phyloP scores from a whole-genome alignment of 495 filamentous ascomycete species.

The Penicillium antarcticum region DNA sequence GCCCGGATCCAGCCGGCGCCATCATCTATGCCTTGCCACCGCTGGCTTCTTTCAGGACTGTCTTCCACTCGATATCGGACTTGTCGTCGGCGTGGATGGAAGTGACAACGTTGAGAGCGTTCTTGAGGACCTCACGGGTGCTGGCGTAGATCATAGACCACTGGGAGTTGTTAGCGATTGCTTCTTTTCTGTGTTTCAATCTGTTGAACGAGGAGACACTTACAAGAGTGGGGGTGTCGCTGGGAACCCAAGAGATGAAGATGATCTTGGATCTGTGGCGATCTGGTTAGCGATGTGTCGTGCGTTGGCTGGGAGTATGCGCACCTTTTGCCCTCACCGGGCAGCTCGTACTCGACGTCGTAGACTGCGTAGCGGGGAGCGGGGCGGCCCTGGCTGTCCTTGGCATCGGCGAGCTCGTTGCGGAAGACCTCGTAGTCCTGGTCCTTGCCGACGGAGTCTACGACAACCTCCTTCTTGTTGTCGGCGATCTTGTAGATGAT shows the following conservation, averaged over 20 bases:
- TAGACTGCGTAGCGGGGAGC: conserved; percentile 88
- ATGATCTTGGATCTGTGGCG: conserved; percentile 82
- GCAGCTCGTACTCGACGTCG: conserved; percentile 82
- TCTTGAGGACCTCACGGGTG: conserved; percentile 89
- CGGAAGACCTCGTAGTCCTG: conserved; percentile 76
- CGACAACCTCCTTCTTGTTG: conserved; percentile 84
- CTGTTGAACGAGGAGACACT: conserved; percentile 27
- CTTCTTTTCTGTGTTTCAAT: background rate
- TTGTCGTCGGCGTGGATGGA: conserved; percentile 93
- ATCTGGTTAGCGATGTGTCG: conserved; percentile 11
- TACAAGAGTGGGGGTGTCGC: conserved; percentile 78
- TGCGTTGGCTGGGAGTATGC: conserved; percentile 8
- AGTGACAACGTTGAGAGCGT: conserved; percentile 70
- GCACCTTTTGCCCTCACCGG: conserved; percentile 81
- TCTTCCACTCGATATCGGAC: conserved; percentile 83
- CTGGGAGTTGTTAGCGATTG: conserved; percentile 29
- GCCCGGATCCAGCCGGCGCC: conserved; percentile 40
- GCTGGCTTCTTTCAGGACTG: conserved; percentile 73
- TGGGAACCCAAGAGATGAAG: conserved; percentile 91
- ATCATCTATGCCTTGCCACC: conserved; percentile 60
- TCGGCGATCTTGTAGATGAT: conserved; percentile 97
- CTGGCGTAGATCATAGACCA: conserved; percentile 92
- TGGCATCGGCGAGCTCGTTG: conserved; percentile 68
- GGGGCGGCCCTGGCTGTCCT: conserved; percentile 60
- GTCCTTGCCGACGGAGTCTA: conserved; percentile 67